Evolutionary conservation across 2,329 filamentous ascomycete genomes (phyloP).

Genomic region (Fonsecaea erecta): DNA sequence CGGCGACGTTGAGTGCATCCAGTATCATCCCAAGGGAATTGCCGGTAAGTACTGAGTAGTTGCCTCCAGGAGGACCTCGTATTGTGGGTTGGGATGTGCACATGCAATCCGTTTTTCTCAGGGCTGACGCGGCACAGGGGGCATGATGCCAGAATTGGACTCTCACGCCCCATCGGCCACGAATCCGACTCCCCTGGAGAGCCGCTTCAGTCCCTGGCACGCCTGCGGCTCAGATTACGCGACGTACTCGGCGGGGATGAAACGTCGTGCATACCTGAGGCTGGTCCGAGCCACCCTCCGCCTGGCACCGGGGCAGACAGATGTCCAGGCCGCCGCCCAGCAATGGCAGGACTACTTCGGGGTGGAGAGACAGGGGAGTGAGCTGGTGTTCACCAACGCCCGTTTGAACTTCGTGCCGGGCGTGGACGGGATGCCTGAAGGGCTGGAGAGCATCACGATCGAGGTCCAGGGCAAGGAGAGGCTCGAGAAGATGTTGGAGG

Average conservation of each 20-base stretch:
- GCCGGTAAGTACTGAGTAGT: conserved; percentile 37
- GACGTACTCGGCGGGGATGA: conserved; percentile 46
- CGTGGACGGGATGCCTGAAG: conserved; percentile 42
- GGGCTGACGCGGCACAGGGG: conserved; percentile 38
- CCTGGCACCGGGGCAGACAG: conserved; percentile 45
- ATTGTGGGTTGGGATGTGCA: neutral
- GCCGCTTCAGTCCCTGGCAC: conserved; percentile 52
- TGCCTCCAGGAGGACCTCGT: neutral
- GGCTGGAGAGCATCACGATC: conserved; percentile 47
- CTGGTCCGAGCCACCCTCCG: conserved; percentile 45
- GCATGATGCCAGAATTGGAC: conserved; percentile 52
- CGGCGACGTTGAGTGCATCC: conserved; percentile 45
- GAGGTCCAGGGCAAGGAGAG: conserved; percentile 44
- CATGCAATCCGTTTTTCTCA: conserved; percentile 24
- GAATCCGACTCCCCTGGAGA: conserved; percentile 47
- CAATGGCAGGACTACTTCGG: conserved; percentile 51
- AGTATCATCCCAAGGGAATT: conserved; percentile 53
- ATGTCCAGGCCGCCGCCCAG: conserved; percentile 44
- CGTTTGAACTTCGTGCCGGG: conserved; percentile 45
- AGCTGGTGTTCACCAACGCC: conserved; percentile 43
- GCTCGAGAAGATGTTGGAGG: conserved; percentile 42
- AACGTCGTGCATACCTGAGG: conserved; percentile 43
- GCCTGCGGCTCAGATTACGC: conserved; percentile 47
- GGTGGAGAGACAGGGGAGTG: conserved; percentile 32
- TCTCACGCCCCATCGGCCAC: conserved; percentile 43